phyloP scores from a whole-genome alignment of 768 basidiomycete genomes.

The Pleurotus platypus region DNA sequence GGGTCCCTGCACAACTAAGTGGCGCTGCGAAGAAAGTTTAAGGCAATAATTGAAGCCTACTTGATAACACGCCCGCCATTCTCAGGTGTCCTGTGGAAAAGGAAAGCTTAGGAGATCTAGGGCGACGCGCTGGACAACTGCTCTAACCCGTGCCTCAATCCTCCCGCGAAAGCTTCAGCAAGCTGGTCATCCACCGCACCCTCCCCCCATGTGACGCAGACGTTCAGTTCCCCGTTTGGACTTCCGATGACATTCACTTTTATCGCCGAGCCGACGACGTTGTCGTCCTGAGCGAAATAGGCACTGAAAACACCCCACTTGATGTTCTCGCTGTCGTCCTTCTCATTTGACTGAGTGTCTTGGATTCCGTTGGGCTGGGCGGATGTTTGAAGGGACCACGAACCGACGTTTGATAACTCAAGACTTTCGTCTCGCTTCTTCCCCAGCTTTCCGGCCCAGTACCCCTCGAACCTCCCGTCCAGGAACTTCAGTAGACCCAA shows the following conservation, averaged over 20 bases:
- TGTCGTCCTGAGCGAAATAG: slow-evolving; percentile 26
- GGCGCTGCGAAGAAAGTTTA: no score
- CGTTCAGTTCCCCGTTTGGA: slow-evolving; percentile 19
- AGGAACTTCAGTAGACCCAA: slow-evolving; percentile 31
- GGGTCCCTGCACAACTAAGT: no score
- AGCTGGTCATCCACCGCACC: slow-evolving; percentile 16
- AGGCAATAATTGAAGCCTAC: no score
- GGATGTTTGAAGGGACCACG: neutral
- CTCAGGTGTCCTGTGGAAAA: no score
- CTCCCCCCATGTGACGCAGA: slow-evolving; percentile 25
- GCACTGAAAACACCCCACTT: neutral
- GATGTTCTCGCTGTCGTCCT: slow-evolving; percentile 11
- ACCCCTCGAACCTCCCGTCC: slow-evolving; percentile 25
- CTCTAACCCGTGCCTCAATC: neutral
- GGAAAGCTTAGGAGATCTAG: no score
- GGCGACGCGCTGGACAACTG: neutral
- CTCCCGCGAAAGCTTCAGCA: slow-evolving; percentile 18
- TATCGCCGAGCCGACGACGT: slow-evolving; percentile 22
- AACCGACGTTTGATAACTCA: slow-evolving; percentile 36
- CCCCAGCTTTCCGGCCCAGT: slow-evolving; percentile 23
- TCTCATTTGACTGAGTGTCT: neutral
- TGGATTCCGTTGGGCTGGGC: neutral
- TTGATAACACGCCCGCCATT: no score
- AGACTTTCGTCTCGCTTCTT: slow-evolving; percentile 27
- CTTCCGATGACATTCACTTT: slow-evolving; percentile 24